Base-by-base conservation (phyloP, 306 rosid genomes). In the Vigna nakashimae region DNA sequence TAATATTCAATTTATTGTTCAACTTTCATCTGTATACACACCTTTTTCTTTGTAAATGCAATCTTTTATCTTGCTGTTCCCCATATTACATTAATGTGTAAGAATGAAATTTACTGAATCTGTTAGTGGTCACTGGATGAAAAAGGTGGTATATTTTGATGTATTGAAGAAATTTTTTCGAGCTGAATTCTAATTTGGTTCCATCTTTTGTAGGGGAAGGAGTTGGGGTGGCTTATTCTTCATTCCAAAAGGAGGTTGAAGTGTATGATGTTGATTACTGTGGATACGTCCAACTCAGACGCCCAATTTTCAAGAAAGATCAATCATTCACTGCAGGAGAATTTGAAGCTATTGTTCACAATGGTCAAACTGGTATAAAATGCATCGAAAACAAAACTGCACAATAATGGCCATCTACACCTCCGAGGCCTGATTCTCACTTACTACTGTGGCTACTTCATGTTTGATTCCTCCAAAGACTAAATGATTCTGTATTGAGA, bases 241-340 rank as follows among this genome's bases (percentile, higher is more conserved):
- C 82, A 2, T 89, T 84, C 87, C 73, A 64, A 81, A 78, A 86
- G 81, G 91, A 82, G 4, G 60, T 80, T 40, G 65, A 64, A 0
- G 97, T 91, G 4, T 84, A 79, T 45, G 90, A 82, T 24, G 93
- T 85, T 48, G 86, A 89, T 1, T 95, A 95, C 43, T 95, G 99
- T 70, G 92, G 88, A 30, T 87, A 86, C 78, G 82, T 87, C n/a
- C 83, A 86, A 71, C 90, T 94, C 20, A 83, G 81, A 79, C 91
- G 99, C 66, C 89, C 92, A 5, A 67, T 95, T 73, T 85, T 82
- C 74, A 48, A 51, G 76, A 73, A 69, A 59, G 88, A 66, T 15
- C 74, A 79, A 28, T 71, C 87, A 34, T 70, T 82, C 34, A 63
- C 73, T 32, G 84, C 86, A 13, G 99, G 96, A 70, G 86, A 88